Conservation (phyloP, 805 yeast genomes). For the Yarrowia yakushimensis region DNA sequence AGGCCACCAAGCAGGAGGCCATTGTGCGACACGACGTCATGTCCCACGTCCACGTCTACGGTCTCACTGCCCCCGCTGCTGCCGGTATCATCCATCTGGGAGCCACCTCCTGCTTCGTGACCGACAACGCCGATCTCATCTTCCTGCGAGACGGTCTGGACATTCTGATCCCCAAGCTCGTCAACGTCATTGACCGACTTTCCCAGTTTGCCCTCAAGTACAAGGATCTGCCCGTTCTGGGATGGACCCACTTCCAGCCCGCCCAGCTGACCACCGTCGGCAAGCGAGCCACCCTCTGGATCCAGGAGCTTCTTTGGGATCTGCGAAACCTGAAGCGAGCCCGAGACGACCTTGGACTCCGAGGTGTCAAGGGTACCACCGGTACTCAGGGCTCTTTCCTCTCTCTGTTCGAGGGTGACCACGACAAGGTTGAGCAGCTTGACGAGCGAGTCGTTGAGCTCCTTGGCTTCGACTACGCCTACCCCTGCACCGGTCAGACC, state of each 20-base stretch:
- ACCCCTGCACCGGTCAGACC: constrained; percentile 99
- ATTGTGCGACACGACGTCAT: constrained; percentile 98
- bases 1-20: constrained; percentile 90
- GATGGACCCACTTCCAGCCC: constrained; percentile 99
- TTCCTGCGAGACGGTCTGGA: constrained; percentile 96
- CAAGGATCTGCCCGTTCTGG: constrained; percentile 94
- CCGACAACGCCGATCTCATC: constrained; percentile 96
- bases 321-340: constrained; percentile 93
- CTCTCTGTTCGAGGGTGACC: constrained; percentile 93
- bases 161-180: constrained; percentile 86
- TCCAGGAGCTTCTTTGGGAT: constrained; percentile 97
- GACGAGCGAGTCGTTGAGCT: constrained; percentile 91
- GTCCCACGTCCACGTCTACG: constrained; percentile 98
- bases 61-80: constrained; percentile 88
- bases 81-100: constrained; percentile 98
- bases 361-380: constrained; percentile 99
- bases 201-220: constrained; percentile 82
- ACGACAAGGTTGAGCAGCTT: constrained; percentile 88
- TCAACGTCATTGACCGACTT: constrained; percentile 89
- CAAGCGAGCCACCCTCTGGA: constrained; percentile 95
- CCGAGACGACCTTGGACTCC: constrained; percentile 89
- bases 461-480: constrained; percentile 89
- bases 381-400: constrained; percentile 98
- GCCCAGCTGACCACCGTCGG: constrained; percentile 99
- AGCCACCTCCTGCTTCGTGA: constrained; percentile 96